Evolutionary conservation across 805 yeast genomes (phyloP), one percentile per base, ranked within the genome.

Genomic region (Ogataea nakhonphanomensis): DNA sequence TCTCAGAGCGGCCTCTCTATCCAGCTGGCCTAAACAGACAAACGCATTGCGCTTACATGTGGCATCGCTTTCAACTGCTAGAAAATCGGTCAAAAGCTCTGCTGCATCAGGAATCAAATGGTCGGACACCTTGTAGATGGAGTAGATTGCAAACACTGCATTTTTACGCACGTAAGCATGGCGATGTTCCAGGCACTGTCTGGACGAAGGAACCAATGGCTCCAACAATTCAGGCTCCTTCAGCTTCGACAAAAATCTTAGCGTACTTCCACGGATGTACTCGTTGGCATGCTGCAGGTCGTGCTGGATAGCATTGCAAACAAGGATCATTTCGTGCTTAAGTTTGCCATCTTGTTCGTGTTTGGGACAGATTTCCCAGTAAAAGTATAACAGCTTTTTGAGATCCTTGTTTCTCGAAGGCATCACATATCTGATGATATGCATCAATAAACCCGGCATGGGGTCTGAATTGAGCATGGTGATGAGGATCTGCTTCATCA

Each of bases 231-330:
- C 99, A 2, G 95, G 84, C 67, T 93, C 98, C 59, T 81, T 84
- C 60, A 93, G 73, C 61, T 93, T 95, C 45, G 91, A 78, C 58
- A 95, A 74, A 64, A 89, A 91, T 57, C 98, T 79, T 64, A 93
- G 73, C 8, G 98, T 91, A 57, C 88, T 88, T 53, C 99, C 99
- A 57, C 98, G 79, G 50, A 93, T 84, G 61, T 83, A 93, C 66
- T 93, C 99, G 70, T 93, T 93, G 37, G 99, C 96, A 67, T 95
- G 99, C 67, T 90, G 97, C 54, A 93, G 76, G 62, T 93, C 99
- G 64, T 89, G 90, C 65, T 93, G 95, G 57, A 93, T 88, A 39
- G 98, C 96, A 64, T 95, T 95, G 70, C 98, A 93, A 36, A 91
- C 98, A 49, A 93, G 78, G 65, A 95, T 91, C 98, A 93, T 93